phyloP scores from a whole-genome alignment of 164 flowering plant species.

The Vitis labrusca region DNA sequence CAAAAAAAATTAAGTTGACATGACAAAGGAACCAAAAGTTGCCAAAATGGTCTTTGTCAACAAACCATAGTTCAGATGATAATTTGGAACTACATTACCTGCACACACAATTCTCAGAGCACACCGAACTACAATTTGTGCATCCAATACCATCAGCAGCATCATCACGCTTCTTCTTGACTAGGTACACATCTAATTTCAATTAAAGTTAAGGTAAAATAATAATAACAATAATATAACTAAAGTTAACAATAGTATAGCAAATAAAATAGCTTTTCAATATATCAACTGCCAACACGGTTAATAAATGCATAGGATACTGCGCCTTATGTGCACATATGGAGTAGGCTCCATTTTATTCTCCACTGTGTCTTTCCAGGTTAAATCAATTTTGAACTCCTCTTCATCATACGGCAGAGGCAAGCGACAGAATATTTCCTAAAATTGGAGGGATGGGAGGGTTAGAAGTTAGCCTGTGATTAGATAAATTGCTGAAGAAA shows the following conservation, averaged over 20 bases:
- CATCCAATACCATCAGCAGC: slow-evolving; percentile 69
- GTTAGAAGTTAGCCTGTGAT: slow-evolving; percentile 7
- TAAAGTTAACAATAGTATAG: neutral
- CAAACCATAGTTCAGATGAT: no score
- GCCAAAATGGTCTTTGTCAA: no score
- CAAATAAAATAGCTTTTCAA: neutral
- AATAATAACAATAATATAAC: neutral
- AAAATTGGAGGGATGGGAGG: slow-evolving; percentile 15
- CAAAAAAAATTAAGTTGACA: no score
- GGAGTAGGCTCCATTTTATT: slow-evolving; percentile 66
- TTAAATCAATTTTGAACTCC: slow-evolving; percentile 67
- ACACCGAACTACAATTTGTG: slow-evolving; percentile 57
- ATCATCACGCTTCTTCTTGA: slow-evolving; percentile 78
- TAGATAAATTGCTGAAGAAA: neutral
- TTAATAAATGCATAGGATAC: slow-evolving; percentile 59
- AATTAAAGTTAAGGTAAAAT: slow-evolving; percentile 36
- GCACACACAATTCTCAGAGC: slow-evolving; percentile 86
- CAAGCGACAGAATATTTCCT: slow-evolving; percentile 74
- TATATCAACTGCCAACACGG: neutral
- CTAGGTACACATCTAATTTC: slow-evolving; percentile 70
- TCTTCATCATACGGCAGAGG: slow-evolving; percentile 73
- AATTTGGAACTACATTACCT: slow-evolving; percentile 39
- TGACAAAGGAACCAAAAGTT: no score
- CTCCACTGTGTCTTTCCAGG: slow-evolving; percentile 46
- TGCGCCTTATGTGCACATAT: slow-evolving; percentile 77